Evolutionary conservation across 108 stramenopile species (phyloP), one percentile per base, ranked within the genome.

Genomic region (Stephanodiscus triporus): DNA sequence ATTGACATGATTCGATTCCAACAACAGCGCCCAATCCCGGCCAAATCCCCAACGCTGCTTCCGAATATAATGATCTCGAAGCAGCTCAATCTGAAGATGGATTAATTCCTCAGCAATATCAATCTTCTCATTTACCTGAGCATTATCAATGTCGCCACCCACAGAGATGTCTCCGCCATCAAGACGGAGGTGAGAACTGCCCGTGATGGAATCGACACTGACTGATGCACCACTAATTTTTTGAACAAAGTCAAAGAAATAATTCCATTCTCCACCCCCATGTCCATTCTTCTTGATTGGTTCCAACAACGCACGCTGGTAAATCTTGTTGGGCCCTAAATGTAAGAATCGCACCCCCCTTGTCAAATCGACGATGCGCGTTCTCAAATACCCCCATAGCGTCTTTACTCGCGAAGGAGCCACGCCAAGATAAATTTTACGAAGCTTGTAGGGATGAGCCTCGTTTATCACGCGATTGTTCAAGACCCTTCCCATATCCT

Each of bases 41-140:
- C 93, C 93, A 76, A 92, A 95, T 6, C 88, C 86, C 93, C 93
- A 95, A 26, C 76, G 81, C 38, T 89, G 83, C 45, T 87, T 67
- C 20, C 93, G 85, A 64, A 85, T 87, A 51, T 81, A 80, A 61
- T 87, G 83, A 74, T 95, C 93, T 16, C 90, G 87, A 64, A 85
- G 85, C 17, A 91, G 47, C 72, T 92, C 90, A 54, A 92, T 87
- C 74, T 95, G 93, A 43, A 95, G 72, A 59, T 68, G 67, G 62
- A 95, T 82, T 48, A 95, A 29, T 68, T 91, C 91, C 77, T 85
- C 88, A 0, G 91, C 91, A 59, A 92, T 63, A 19, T 73, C 68
- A 19, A 85, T 86, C 38, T 78, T 83, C 64, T 89, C 83, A 9
- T 69, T 69, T 19, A 78, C 87, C 40, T 80, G 42, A 14, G 49